phyloP scores from a whole-genome alignment of 805 yeast genomes.

The Metschnikowia drakensbergensis region DNA sequence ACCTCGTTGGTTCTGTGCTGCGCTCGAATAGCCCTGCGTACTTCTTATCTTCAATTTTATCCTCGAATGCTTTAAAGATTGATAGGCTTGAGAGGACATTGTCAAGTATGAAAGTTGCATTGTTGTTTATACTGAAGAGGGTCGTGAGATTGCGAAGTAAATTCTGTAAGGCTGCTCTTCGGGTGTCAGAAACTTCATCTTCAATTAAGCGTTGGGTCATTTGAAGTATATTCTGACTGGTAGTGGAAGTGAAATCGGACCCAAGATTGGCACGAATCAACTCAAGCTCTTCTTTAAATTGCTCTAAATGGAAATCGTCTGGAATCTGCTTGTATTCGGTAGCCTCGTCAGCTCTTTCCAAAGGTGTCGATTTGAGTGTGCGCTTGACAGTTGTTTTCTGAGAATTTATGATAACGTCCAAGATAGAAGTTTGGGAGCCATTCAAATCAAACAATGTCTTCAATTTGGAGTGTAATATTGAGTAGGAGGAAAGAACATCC shows the following conservation, averaged over 20 bases:
- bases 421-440: constrained; percentile 55
- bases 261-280: constrained; percentile 21
- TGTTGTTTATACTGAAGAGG: constrained; percentile 33
- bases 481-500: constrained; percentile 5
- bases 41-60: neutral
- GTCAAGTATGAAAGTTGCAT: constrained; percentile 33
- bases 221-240: constrained; percentile 15
- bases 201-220: constrained; percentile 16
- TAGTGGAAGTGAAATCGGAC: constrained; percentile 16
- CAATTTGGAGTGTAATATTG: constrained; percentile 7
- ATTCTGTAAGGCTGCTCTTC: constrained; percentile 23
- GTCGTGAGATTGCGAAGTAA: constrained; percentile 28
- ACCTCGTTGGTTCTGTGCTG: neutral
- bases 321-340: constrained; percentile 29
- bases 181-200: constrained; percentile 12
- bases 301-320: constrained; percentile 31
- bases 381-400: constrained; percentile 29
- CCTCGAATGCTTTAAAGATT: constrained; percentile 25
- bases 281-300: constrained; percentile 28
- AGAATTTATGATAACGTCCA: constrained; percentile 54
- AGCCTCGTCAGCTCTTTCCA: neutral
- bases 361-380: constrained; percentile 1
- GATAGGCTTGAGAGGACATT: constrained; percentile 28
- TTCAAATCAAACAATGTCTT: constrained; percentile 27
- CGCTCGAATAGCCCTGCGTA: neutral